Percentiles rank a stretch among this genome's conserved stretches.
phyloP scores from a whole-genome alignment of 1,284 basidiomycete species.

The Sporisorium scitamineum region DNA sequence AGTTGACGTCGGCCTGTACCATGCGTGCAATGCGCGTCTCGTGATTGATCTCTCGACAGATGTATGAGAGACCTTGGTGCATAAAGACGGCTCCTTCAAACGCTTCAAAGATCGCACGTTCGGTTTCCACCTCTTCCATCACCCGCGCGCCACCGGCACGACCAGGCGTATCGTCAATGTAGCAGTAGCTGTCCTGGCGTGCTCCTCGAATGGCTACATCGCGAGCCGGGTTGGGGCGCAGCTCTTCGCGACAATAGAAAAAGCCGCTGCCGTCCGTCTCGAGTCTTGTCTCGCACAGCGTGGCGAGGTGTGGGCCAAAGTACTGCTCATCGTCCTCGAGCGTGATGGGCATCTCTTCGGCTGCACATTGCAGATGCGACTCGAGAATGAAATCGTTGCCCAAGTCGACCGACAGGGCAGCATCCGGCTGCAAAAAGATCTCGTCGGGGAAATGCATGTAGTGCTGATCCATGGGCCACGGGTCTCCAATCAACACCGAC shows the following conservation, averaged over 20 bases:
- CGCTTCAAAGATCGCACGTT: slow-evolving; percentile 85
- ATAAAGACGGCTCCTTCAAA: slow-evolving; percentile 73
- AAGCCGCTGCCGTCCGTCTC: slow-evolving; percentile 75
- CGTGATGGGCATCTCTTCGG: slow-evolving; percentile 84
- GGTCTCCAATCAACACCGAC: slow-evolving; percentile 81
- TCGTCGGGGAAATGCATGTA: slow-evolving; percentile 78
- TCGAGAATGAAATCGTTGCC: slow-evolving; percentile 83
- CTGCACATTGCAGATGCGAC: slow-evolving; percentile 88
- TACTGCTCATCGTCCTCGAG: slow-evolving; percentile 76
- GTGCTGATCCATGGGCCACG: slow-evolving; percentile 81
- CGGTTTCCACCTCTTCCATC: slow-evolving; percentile 87
- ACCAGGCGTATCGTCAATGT: slow-evolving; percentile 77
- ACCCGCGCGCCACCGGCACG: slow-evolving; percentile 72
- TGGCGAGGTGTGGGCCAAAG: slow-evolving; percentile 75
- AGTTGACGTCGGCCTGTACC: slow-evolving; percentile 81
- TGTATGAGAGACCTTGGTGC: slow-evolving; percentile 72
- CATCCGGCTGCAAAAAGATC: slow-evolving; percentile 71
- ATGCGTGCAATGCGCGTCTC: slow-evolving; percentile 81
- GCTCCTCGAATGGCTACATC: slow-evolving; percentile 81
- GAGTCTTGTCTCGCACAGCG: slow-evolving; percentile 75
- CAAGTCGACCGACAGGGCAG: slow-evolving; percentile 79
- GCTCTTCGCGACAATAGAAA: slow-evolving; percentile 84
- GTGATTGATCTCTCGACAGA: slow-evolving; percentile 82
- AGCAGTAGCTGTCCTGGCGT: slow-evolving; percentile 82
- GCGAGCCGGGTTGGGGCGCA: slow-evolving; percentile 78